Evolutionary conservation across 441 rosid genomes (phyloP).

Genomic region (Arabidopsis lyrata): DNA sequence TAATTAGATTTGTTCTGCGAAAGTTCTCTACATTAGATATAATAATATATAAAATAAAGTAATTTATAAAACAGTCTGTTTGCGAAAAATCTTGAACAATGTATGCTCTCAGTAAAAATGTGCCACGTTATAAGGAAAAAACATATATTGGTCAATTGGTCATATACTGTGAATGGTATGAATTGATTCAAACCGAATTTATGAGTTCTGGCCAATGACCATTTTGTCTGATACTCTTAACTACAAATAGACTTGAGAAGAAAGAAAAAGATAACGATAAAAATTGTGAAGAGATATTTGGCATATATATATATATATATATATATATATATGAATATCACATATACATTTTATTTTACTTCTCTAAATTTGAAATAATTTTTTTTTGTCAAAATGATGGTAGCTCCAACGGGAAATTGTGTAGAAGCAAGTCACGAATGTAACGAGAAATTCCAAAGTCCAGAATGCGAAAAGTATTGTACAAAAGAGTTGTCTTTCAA

Average conservation of each 20-base stretch:
- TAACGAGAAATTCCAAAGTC: background rate
- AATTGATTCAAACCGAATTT: background rate
- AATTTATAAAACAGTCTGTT: no score
- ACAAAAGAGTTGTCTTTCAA: background rate
- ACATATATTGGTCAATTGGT: background rate
- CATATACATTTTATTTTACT: background rate
- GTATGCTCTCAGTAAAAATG: no score
- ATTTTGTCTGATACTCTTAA: background rate
- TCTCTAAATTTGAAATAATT: background rate
- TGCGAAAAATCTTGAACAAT: no score
- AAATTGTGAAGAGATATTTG: background rate
- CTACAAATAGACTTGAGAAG: background rate
- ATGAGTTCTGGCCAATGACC: conserved; percentile 1
- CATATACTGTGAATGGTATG: background rate
- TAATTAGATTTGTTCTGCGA: no score
- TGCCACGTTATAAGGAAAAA: background rate
- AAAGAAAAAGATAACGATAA: background rate
- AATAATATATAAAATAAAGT: no score
- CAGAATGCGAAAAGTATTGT: background rate
- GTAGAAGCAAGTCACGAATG: background rate
- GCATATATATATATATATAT: background rate
- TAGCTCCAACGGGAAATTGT: background rate
- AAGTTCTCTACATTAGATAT: no score
- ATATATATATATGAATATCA: background rate
- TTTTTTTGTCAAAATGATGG: background rate